Conservation (phyloP, 208 protist genomes). For the Trichomonas vaginalis region DNA sequence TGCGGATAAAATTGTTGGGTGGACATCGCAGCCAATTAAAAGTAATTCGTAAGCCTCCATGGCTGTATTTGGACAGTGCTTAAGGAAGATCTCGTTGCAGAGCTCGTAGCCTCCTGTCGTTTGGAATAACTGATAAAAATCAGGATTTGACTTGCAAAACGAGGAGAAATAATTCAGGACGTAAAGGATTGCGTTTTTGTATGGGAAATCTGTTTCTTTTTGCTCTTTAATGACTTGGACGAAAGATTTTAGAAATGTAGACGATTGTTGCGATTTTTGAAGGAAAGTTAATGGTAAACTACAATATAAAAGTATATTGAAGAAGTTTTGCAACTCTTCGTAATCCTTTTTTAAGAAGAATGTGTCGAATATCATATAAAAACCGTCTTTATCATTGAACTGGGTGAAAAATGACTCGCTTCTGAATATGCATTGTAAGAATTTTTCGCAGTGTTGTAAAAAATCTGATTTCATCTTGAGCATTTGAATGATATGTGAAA, state of each 20-base stretch:
- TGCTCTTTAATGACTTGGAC: background rate
- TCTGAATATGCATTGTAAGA: background rate
- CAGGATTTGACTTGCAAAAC: background rate
- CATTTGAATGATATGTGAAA: background rate
- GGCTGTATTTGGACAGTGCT: background rate
- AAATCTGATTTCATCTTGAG: background rate
- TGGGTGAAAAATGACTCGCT: background rate
- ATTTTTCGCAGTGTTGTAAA: background rate
- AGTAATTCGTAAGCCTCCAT: background rate
- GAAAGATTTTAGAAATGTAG: background rate
- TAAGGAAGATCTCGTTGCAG: background rate
- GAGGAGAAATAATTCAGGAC: background rate
- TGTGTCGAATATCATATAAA: background rate
- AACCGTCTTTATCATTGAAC: background rate
- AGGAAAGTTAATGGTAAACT: background rate
- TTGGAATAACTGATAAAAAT: background rate
- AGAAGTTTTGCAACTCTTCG: background rate
- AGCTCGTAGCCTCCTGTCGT: background rate
- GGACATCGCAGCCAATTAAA: background rate
- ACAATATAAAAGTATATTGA: background rate
- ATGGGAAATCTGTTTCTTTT: background rate
- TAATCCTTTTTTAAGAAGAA: background rate
- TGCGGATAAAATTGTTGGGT: background rate
- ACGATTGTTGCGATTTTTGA: background rate
- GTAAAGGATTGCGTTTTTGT: background rate